Conservation (phyloP, 1,139 yeast species). For the Zygoascus sp. region DNA sequence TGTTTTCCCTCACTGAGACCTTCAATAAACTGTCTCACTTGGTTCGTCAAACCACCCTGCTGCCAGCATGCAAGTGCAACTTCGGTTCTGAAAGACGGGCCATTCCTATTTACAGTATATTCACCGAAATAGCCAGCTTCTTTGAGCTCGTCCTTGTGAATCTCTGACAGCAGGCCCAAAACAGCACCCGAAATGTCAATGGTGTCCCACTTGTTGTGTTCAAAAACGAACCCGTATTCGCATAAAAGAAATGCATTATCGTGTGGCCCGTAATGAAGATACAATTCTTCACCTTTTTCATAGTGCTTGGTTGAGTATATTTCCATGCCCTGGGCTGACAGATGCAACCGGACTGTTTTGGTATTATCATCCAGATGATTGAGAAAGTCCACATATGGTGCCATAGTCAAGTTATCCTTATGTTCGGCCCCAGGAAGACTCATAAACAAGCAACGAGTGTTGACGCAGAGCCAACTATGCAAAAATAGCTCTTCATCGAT, state of each 20-base stretch:
- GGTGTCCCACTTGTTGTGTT: slow-evolving; percentile 60
- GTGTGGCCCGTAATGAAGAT: slow-evolving; percentile 82
- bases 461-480: slow-evolving; percentile 82
- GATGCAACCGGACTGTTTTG: slow-evolving; percentile 43
- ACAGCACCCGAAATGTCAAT: slow-evolving; percentile 53
- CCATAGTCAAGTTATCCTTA: slow-evolving; percentile 66
- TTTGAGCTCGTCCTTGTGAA: slow-evolving; percentile 46
- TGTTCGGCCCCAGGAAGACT: slow-evolving; percentile 47
- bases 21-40: slow-evolving; percentile 15
- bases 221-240: slow-evolving; percentile 79
- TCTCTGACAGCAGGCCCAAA: slow-evolving; percentile 39
- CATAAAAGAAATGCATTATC: slow-evolving; percentile 72
- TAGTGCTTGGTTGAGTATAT: slow-evolving; percentile 42
- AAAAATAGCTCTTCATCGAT: slow-evolving; percentile 36
- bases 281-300: slow-evolving; percentile 52
- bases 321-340: slow-evolving; percentile 42
- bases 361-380: slow-evolving; percentile 57
- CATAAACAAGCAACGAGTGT: slow-evolving; percentile 87
- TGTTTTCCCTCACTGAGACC: slow-evolving; percentile 18
- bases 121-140: slow-evolving; percentile 61
- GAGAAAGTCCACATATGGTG: slow-evolving; percentile 84
- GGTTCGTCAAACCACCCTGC: slow-evolving; percentile 14
- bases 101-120: slow-evolving; percentile 54
- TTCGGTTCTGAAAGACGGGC: slow-evolving; percentile 67
- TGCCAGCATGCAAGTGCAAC: slow-evolving; percentile 67